Conservation (phyloP, 1,139 yeast genomes). For the Debaryomyces subglobosus region DNA sequence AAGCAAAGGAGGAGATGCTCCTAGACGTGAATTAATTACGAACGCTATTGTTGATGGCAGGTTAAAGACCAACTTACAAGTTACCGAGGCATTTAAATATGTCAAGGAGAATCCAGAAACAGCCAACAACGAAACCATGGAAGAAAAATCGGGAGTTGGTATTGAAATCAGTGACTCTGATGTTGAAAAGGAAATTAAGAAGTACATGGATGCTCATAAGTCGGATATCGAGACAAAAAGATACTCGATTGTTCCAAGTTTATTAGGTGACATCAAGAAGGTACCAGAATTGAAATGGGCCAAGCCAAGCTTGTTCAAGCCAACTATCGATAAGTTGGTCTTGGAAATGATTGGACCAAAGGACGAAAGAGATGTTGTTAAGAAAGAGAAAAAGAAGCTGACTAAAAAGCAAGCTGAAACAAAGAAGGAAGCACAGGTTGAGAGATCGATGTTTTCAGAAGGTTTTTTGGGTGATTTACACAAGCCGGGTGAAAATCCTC, state of each 20-base stretch:
- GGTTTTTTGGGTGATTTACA: constrained; percentile 96
- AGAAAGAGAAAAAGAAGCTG: constrained; percentile 70
- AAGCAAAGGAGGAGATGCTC: constrained; percentile 48
- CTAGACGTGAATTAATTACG: constrained; percentile 54
- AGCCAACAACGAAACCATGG: constrained; percentile 48
- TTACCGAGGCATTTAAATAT: constrained; percentile 80
- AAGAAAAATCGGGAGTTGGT: constrained; percentile 80
- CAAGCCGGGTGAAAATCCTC: constrained; percentile 94
- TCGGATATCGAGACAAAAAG: constrained; percentile 67
- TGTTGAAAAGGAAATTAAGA: constrained; percentile 57
- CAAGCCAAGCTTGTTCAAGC: constrained; percentile 81
- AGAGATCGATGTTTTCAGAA: constrained; percentile 87
- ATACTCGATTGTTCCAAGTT: constrained; percentile 73
- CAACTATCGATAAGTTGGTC: constrained; percentile 76
- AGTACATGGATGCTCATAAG: constrained; percentile 61
- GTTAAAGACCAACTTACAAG: constrained; percentile 69
- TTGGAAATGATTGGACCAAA: constrained; percentile 83
- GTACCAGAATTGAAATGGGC: constrained; percentile 89
- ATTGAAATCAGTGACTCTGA: constrained; percentile 67
- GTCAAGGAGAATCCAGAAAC: constrained; percentile 52
- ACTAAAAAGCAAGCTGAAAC: constrained; percentile 24
- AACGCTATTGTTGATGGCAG: constrained; percentile 66
- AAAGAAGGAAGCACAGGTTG: constrained; percentile 31
- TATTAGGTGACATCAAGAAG: constrained; percentile 76
- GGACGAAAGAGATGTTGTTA: constrained; percentile 88